Base-by-base conservation (phyloP, 2,329 filamentous ascomycete genomes). In the Bipolaris sorokiniana region DNA sequence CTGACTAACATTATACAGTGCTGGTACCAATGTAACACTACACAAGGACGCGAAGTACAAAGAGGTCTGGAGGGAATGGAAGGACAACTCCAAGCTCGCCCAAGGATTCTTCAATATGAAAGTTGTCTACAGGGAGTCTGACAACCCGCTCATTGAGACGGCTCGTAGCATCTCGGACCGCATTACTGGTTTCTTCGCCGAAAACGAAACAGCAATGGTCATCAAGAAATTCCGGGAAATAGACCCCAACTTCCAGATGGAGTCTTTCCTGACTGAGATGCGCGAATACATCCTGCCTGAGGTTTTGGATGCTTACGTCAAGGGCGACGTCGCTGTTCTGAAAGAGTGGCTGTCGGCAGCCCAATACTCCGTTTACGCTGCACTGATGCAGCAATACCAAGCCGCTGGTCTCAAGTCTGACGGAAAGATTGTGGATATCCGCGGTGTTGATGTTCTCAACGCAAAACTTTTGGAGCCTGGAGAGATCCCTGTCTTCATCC, bases 1-100 rank as follows among this genome's bases (percentile, higher is more conserved):
- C 42, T 41, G 37, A 18, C 58, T 67, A 56, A 72, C 53, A 48
- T 36, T 9, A 26, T 2, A 15, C 65, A 97, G 95, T 56, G 95
- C 95, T 57, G 95, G 95, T 58, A 97, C 93, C 55, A 96, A 96
- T 73, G 82, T 99, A 47, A 98, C 94, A 0, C 77, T 99, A 0
- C 95, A 99, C 83, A 99, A 99, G 79, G 95, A 99, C 68, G 89
- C 95, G 13, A 91, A 90, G 20, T 98, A 94, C 92, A 97, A 97
- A 80, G 94, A 98, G 77, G 92, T 92, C n/a, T 99, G 95, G 95
- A 87, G 89, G 70, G 90, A 95, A 49, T 99, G 98, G 85, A 89
- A 90, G 62, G 95, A 99, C 76, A 88, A 87, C 64, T 97, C 89
- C 78, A 92, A 90, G 67, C 79, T 97, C 57, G 91, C 97, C 76